Base-by-base conservation (phyloP, 1,284 basidiomycete species). In the Moesziomyces sp. region DNA sequence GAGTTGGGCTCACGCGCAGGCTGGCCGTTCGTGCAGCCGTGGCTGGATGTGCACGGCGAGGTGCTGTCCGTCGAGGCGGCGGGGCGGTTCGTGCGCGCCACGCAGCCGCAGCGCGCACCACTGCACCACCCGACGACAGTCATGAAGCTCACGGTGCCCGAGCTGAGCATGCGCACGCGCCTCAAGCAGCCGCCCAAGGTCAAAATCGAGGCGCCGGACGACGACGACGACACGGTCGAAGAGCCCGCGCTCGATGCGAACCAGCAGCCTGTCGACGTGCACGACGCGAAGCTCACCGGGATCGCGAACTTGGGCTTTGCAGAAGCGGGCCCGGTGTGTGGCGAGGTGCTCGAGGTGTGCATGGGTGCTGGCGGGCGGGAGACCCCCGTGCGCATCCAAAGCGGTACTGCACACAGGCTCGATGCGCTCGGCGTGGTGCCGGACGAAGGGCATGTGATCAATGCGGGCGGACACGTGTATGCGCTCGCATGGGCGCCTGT, bases 381-480 rank as follows among this genome's bases (percentile, higher is more conserved):
- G 51, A 35, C 34, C 1, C 59, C 52, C 1, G 60, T 68, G 34
- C 38, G 61, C 18, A 60, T 74, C 23, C 18, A 49, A 10, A 58
- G 50, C 3, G 58, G 66, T 8, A 58, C 56, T 0, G 49, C 59
- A 1, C 44, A 5, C 28, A 46, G 72, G 14, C 60, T 74, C 5
- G 67, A 68, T 46, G 50, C 47, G 13, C 3, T 60, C 5, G 64
- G 70, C 9, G 56, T 74, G 18, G 51, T 59, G 11, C 52, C 49
- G 3, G 70, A 74, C 24, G 58, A 77, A n/a, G 68, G 69, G 3
- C 69, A 72, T 30, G 16, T 77, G 10, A 48, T 76, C 44, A 77
- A 77, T 30, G 68, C 40, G 0, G 76, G 76, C 10, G 72, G 73
- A 5, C 68, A 77, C 38, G 69, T 77, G 8, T 77, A 77, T 19